phyloP scores from a whole-genome alignment of 2,329 filamentous ascomycete genomes.

The Byssochlamys sp. region DNA sequence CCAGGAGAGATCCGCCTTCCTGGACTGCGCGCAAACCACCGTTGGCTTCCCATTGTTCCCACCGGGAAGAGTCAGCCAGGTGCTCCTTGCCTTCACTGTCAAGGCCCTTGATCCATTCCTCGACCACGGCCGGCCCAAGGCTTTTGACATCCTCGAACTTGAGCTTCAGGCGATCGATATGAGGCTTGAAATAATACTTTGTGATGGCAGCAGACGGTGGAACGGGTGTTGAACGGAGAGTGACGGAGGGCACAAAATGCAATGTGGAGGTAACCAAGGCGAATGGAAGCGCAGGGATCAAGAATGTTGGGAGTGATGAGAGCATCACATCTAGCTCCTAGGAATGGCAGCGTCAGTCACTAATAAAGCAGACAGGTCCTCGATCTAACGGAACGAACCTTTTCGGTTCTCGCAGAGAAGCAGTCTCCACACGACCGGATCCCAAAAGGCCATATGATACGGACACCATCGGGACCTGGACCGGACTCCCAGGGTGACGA shows the following conservation, averaged over 20 bases:
- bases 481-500: constrained; percentile 48
- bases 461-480: constrained; percentile 52
- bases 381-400: constrained; percentile 44
- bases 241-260: constrained; percentile 50
- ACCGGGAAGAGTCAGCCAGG: constrained; percentile 55
- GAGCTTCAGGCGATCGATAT: constrained; percentile 53
- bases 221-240: constrained; percentile 43
- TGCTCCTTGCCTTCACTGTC: constrained; percentile 52
- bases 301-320: constrained; percentile 50
- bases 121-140: constrained; percentile 58
- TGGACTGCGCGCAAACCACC: constrained; percentile 19
- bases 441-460: constrained; percentile 62
- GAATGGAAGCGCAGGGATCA: constrained; percentile 61
- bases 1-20: constrained; percentile 7
- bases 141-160: constrained; percentile 56
- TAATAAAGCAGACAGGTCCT: constrained; percentile 7
- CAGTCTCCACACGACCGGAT: constrained; percentile 59
- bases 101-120: constrained; percentile 73
- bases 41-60: constrained; percentile 62
- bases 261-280: constrained; percentile 54
- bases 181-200: constrained; percentile 56
- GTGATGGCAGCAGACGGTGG: constrained; percentile 44
- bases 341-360: constrained; percentile 15
- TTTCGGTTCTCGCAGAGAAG: constrained; percentile 50
- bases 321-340: constrained; percentile 64